Conservation (phyloP, 805 yeast genomes). For the Sugiyamaella smithiae region DNA sequence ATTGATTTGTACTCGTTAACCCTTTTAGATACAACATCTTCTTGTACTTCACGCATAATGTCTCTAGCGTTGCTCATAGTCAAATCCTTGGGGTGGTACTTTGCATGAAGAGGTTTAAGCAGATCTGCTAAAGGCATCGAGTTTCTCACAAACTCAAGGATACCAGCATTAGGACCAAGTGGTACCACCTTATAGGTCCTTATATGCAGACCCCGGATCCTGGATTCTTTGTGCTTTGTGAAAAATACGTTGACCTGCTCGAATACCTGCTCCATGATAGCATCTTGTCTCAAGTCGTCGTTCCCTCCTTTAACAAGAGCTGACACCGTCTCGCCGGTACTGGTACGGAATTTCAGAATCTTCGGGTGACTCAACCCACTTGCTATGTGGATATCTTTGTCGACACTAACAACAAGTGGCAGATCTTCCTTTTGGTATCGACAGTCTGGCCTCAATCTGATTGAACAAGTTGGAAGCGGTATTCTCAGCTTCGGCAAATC, state of each 20-base stretch:
- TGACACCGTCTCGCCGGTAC: constrained; percentile 57
- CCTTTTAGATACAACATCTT: constrained; percentile 26
- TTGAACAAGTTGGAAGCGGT: constrained; percentile 64
- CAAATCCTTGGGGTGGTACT: constrained; percentile 42
- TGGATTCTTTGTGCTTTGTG: constrained; percentile 50
- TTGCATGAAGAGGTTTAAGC: constrained; percentile 59
- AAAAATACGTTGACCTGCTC: constrained; percentile 75
- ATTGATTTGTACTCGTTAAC: constrained; percentile 44
- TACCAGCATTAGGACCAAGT: constrained; percentile 80
- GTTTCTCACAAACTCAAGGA: constrained; percentile 83
- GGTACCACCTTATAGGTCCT: constrained; percentile 91
- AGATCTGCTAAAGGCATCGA: constrained; percentile 71
- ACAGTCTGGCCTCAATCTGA: constrained; percentile 43
- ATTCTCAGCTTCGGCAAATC: constrained; percentile 41
- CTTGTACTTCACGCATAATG: constrained; percentile 57
- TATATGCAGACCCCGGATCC: constrained; percentile 56
- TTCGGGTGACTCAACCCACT: constrained; percentile 90
- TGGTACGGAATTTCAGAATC: constrained; percentile 53
- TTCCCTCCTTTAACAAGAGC: constrained; percentile 78
- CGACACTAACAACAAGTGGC: constrained; percentile 49
- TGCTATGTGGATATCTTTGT: constrained; percentile 55
- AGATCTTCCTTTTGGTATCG: constrained; percentile 40
- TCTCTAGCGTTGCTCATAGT: constrained; percentile 57
- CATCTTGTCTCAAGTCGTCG: constrained; percentile 93
- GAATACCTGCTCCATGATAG: constrained; percentile 97